Conservation (phyloP, 768 basidiomycete species). For the Artomyces pyxidatus region DNA sequence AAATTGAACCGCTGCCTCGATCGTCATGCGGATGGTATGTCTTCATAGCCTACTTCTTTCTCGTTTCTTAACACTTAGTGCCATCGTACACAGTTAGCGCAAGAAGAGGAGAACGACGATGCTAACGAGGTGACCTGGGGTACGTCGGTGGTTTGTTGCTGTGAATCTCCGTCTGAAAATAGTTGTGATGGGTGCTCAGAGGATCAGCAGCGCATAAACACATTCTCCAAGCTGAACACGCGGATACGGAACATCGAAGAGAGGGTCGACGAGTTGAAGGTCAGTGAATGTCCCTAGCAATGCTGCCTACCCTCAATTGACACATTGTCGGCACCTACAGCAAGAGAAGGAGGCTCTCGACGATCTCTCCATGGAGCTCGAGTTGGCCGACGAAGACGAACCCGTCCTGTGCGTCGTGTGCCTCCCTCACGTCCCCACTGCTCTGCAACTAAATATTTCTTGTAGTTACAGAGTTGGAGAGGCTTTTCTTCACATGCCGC, state of each 20-base stretch:
- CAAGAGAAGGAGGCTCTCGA: slow-evolving; percentile 94
- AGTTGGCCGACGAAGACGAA: slow-evolving; percentile 82
- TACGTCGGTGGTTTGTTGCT: slow-evolving; percentile 28
- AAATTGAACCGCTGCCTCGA: too few relatives aligned
- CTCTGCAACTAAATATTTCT: neutral
- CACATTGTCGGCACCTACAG: slow-evolving; percentile 31
- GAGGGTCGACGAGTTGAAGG: slow-evolving; percentile 66
- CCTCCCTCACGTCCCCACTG: neutral
- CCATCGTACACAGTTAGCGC: slow-evolving; percentile 70
- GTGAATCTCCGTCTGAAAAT: too few relatives aligned
- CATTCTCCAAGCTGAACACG: slow-evolving; percentile 86
- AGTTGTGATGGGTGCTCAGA: slow-evolving; percentile 24
- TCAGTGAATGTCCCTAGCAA: slow-evolving; percentile 22
- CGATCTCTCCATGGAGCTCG: slow-evolving; percentile 80
- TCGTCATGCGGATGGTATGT: slow-evolving; percentile 57
- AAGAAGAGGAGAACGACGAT: slow-evolving; percentile 71
- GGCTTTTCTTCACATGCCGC: slow-evolving; percentile 74
- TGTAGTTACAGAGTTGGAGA: slow-evolving; percentile 85
- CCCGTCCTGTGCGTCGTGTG: slow-evolving; percentile 53
- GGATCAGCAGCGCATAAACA: slow-evolving; percentile 87
- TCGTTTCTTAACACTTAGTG: too few relatives aligned
- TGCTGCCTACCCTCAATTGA: neutral
- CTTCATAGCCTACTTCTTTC: too few relatives aligned
- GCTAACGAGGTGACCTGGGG: slow-evolving; percentile 82
- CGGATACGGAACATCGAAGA: slow-evolving; percentile 67